Evolutionary conservation across 2,329 filamentous ascomycete genomes (phyloP).

Genomic region (Fusarium cicatricum): DNA sequence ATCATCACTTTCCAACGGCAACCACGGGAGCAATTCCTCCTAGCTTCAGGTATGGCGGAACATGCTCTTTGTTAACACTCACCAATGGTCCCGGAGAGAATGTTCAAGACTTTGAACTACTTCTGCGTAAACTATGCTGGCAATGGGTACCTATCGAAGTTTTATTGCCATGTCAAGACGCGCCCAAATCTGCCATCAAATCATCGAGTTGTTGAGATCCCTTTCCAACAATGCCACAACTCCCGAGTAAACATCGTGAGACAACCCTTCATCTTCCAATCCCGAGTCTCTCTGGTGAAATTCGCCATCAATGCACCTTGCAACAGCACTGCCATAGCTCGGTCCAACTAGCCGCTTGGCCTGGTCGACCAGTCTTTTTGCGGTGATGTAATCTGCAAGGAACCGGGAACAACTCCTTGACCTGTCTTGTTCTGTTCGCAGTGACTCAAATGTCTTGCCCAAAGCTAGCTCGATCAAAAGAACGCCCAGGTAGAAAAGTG

Average conservation of each 20-base stretch:
- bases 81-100: no score
- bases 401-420: not conserved
- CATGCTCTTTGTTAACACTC: no score
- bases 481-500: not conserved
- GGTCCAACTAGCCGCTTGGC: not conserved
- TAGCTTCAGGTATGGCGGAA: no score
- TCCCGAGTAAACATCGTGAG: not conserved
- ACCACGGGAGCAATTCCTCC: no score
- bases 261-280: not conserved
- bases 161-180: not conserved
- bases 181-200: no score
- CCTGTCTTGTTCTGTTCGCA: not conserved
- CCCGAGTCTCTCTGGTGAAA: not conserved
- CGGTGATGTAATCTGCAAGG: not conserved
- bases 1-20: no score
- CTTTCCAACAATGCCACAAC: not conserved
- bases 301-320: not conserved
- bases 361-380: not conserved
- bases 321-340: not conserved
- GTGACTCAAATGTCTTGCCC: not conserved
- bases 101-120: no score
- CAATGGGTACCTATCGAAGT: no score
- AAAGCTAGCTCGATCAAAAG: not conserved
- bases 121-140: no score
- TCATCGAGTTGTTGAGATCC: not conserved